Conservation (phyloP, 2,329 filamentous ascomycete species). For the Ophiostoma populinum region DNA sequence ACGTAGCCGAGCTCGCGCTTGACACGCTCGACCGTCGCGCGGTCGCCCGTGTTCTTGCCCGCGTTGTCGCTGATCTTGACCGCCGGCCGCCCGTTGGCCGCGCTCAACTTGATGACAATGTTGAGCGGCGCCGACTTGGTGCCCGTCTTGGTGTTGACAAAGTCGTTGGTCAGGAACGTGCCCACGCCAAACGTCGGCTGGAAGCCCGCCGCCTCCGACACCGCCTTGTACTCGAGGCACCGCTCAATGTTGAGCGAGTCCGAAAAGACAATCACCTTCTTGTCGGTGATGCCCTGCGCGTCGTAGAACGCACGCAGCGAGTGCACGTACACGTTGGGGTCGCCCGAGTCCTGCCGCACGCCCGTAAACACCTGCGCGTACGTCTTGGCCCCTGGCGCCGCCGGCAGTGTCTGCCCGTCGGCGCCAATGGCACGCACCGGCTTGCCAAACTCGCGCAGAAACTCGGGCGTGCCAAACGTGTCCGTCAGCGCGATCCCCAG, state of each 20-base stretch:
- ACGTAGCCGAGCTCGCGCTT: constrained; percentile 76
- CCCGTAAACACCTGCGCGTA: constrained; percentile 75
- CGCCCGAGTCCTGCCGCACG: constrained; percentile 79
- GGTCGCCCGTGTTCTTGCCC: constrained; percentile 87
- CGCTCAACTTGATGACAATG: constrained; percentile 93
- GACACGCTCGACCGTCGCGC: constrained; percentile 59
- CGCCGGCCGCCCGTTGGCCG: constrained; percentile 61
- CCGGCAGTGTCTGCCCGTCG: not conserved
- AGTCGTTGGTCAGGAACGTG: constrained; percentile 94
- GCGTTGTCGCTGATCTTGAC: constrained; percentile 84
- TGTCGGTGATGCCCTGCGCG: constrained; percentile 51
- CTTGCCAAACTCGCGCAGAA: constrained; percentile 68
- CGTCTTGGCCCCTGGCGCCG: constrained; percentile 24
- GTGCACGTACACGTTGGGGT: constrained; percentile 64
- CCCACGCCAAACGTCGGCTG: constrained; percentile 83
- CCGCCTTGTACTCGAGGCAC: constrained; percentile 76
- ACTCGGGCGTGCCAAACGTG: constrained; percentile 84
- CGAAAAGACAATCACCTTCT: constrained; percentile 87
- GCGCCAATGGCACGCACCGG: constrained; percentile 31
- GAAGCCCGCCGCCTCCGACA: constrained; percentile 67
- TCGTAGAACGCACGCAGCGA: constrained; percentile 71
- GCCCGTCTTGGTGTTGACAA: constrained; percentile 50
- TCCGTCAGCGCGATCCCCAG: constrained; percentile 85
- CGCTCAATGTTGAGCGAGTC: constrained; percentile 85
- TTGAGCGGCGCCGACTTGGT: constrained; percentile 84